phyloP scores from a whole-genome alignment of 148 eudicot genomes.

The Persicaria maculosa region DNA sequence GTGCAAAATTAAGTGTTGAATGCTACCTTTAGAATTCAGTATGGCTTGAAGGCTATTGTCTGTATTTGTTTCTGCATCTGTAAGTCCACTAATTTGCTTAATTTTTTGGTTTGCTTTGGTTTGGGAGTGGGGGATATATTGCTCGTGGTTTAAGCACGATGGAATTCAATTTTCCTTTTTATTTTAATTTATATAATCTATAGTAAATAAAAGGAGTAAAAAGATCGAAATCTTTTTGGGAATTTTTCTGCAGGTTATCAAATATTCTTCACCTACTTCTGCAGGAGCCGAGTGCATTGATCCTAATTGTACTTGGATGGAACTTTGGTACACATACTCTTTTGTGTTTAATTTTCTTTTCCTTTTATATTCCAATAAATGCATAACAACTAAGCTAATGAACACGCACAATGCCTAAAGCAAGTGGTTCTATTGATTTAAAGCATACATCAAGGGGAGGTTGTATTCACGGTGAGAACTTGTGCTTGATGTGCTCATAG shows the following conservation, averaged over 20 bases:
- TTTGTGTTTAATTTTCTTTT: not conserved
- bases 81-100: not conserved
- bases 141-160: not conserved
- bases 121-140: not conserved
- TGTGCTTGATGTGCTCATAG: slow-evolving; percentile 1
- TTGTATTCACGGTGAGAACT: not conserved
- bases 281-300: slow-evolving; percentile 55
- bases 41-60: not conserved
- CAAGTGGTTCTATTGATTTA: not conserved
- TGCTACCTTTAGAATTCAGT: not conserved
- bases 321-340: slow-evolving; percentile 29
- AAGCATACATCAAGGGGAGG: too few species aligned
- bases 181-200: too few species aligned
- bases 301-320: slow-evolving; percentile 42
- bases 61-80: not conserved
- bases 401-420: not conserved
- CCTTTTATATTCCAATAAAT: not conserved
- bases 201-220: not conserved
- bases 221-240: not conserved
- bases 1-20: not conserved
- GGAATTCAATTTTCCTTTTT: not conserved
- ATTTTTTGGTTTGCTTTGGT: not conserved
- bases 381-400: not conserved
- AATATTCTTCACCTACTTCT: slow-evolving; percentile 40
- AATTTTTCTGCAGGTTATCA: slow-evolving; percentile 32